Base-by-base conservation (phyloP, 1,284 basidiomycete genomes). In the Peniophora sp. region DNA sequence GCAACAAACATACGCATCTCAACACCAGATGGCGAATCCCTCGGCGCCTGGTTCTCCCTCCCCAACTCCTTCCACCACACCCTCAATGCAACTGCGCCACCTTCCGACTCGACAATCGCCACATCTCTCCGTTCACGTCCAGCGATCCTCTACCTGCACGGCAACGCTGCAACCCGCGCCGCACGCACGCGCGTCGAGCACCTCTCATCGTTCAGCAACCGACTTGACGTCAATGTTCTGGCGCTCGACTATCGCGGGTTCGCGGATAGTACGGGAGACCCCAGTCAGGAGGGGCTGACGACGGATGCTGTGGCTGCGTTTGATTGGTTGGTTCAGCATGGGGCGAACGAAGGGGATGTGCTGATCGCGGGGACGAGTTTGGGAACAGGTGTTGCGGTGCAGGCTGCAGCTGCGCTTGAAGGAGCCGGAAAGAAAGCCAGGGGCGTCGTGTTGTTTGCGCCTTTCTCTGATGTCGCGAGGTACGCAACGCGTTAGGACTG, bases 191-290 rank as follows among this genome's bases (percentile, higher is more conserved):
- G 92, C 9, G 69, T 90, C 10, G 73, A 72, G 3, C 74, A 82
- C 41, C 89, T 89, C 63, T 65, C 73, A 10, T 68, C 74, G 0
- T 81, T 86, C 56, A 75, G 85, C 0, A 73, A 79, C 1, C 75
- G 84, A 1, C 69, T 92, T 0, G 70, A 73, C 19, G 78, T 76
- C 16, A 97, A 96, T 62, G 84, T 97, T 1, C 67, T 97, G 19
- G 84, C 83, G 0, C 81, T 92, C 44, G 94, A 97, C 66, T 96
- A 96, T 63, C 81, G 92, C n/a, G 95, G 95, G 0, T 98, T 89
- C 59, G 95, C 75, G 0, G 93, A 98, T 63, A 94, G 91, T 51
- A 77, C 79, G 0, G 92, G 93, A 1, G 65, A 64, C 1, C 94
- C 94, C 0, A 81, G 77, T 10, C 87, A 95, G 63, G 65, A 68